Evolutionary conservation across 2,329 filamentous ascomycete genomes (phyloP).

Genomic region (Mycosphaerella arachidis): DNA sequence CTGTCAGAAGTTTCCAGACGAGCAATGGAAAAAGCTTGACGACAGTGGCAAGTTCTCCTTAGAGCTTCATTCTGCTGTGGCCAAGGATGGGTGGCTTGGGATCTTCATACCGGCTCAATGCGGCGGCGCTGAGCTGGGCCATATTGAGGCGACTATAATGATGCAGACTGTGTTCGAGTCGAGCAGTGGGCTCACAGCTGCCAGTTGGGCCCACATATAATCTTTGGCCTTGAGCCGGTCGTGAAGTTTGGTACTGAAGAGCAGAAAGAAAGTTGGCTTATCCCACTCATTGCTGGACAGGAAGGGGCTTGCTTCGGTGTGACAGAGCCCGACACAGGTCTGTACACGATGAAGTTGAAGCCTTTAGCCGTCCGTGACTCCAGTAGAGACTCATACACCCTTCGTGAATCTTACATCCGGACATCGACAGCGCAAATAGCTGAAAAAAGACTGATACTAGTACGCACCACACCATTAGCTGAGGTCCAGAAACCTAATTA

Average conservation of each 20-base stretch:
- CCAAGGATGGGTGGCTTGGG: constrained; percentile 42
- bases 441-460: constrained; percentile 43
- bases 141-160: constrained; percentile 44
- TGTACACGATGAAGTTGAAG: constrained; percentile 41
- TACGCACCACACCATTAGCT: constrained; percentile 40
- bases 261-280: constrained; percentile 39
- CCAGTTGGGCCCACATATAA: constrained; percentile 47
- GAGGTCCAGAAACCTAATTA: constrained; percentile 40
- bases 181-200: constrained; percentile 42
- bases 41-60: constrained; percentile 41
- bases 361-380: constrained; percentile 31
- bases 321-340: constrained; percentile 24
- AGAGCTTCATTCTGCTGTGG: constrained; percentile 40
- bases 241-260: constrained; percentile 43
- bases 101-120: constrained; percentile 43
- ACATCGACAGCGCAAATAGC: constrained; percentile 45
- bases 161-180: constrained; percentile 47
- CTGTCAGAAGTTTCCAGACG: constrained; percentile 39
- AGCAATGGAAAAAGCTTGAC: constrained; percentile 42
- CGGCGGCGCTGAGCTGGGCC: constrained; percentile 41
- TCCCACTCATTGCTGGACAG: constrained; percentile 38
- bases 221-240: constrained; percentile 45
- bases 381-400: constrained; percentile 35
- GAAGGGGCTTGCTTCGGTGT: constrained; percentile 58
- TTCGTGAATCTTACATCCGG: constrained; percentile 44